A percentile compares a stretch with the other conserved stretches of the same genome.
Evolutionary conservation across 768 basidiomycete genomes (phyloP).

Genomic region (Filobasidium wieringae): DNA sequence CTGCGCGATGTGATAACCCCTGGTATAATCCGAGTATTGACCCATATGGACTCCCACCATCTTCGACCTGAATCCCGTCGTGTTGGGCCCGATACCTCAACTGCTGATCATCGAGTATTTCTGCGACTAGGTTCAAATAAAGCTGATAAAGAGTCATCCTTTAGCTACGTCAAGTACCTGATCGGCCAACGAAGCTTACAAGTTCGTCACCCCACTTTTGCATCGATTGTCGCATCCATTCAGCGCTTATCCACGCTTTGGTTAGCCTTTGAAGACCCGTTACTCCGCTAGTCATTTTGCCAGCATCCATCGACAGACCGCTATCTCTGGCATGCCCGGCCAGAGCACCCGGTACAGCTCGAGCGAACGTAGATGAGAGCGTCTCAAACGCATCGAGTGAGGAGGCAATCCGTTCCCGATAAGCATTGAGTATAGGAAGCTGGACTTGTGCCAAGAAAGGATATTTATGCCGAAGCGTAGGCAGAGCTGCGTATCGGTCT

Average conservation of each 20-base stretch:
- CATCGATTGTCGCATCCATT: constrained; percentile 58
- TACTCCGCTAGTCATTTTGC: constrained; percentile 64
- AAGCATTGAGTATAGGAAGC: constrained; percentile 67
- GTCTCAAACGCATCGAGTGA: constrained; percentile 91
- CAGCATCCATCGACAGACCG: constrained; percentile 46
- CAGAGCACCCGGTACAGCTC: constrained; percentile 84
- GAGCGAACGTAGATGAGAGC: constrained; percentile 71
- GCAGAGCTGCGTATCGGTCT: constrained; percentile 88
- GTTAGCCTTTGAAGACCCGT: constrained; percentile 72
- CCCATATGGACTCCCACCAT: constrained; percentile 38
- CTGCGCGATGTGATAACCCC: constrained; percentile 54
- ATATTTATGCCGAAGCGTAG: constrained; percentile 60
- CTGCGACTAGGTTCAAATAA: constrained; percentile 72
- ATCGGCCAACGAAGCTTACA: constrained; percentile 43
- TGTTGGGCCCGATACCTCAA: constrained; percentile 5
- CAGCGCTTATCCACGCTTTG: constrained; percentile 73
- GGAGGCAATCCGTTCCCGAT: constrained; percentile 62
- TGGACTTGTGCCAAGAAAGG: constrained; percentile 78
- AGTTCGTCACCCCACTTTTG: constrained; percentile 78
- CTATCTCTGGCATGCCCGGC: constrained; percentile 48
- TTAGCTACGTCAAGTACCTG: neutral
- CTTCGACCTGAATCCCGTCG: constrained; percentile 1
- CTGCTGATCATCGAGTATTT: constrained; percentile 12
- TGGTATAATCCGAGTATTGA: constrained; percentile 57
- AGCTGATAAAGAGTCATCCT: constrained; percentile 47